phyloP scores from a whole-genome alignment of 495 filamentous ascomycete species.

The Elasticomyces elasticus region DNA sequence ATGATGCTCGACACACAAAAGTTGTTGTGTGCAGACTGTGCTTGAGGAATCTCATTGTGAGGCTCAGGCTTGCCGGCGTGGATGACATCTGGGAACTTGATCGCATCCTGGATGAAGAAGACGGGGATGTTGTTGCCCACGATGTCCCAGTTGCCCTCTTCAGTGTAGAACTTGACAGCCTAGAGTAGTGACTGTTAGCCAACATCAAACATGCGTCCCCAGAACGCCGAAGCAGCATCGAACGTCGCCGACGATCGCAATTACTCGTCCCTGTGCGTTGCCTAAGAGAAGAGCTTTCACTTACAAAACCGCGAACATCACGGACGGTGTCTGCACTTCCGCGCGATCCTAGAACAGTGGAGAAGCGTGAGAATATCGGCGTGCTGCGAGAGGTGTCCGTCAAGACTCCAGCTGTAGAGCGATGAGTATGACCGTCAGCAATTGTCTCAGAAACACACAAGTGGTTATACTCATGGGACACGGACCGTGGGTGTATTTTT shows the following conservation, averaged over 20 bases:
- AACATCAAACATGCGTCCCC: too few relatives aligned
- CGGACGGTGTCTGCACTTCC: slow-evolving; percentile 73
- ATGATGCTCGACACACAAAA: too few relatives aligned
- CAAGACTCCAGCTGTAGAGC: slow-evolving; percentile 65
- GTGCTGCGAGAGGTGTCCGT: slow-evolving; percentile 74
- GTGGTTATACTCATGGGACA: too few relatives aligned
- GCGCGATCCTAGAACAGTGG: slow-evolving; percentile 67
- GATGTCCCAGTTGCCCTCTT: slow-evolving; percentile 71
- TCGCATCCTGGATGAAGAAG: slow-evolving; percentile 60
- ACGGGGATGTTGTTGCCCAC: slow-evolving; percentile 59
- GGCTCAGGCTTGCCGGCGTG: slow-evolving; percentile 77
- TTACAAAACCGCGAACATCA: slow-evolving; percentile 72
- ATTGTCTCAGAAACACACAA: too few relatives aligned
- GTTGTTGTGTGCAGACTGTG: slow-evolving; percentile 53
- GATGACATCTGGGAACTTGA: slow-evolving; percentile 66
- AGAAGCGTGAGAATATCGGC: slow-evolving; percentile 72
- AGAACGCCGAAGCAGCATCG: too few relatives aligned
- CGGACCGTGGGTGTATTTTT: slow-evolving; percentile 57
- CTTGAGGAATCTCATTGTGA: slow-evolving; percentile 60
- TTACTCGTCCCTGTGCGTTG: too few relatives aligned
- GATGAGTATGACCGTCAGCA: too few relatives aligned
- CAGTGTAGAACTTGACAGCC: slow-evolving; percentile 74
- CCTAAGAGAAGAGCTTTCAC: too few relatives aligned
- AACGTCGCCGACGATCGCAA: too few relatives aligned
- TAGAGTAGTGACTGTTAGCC: too few relatives aligned